Base-by-base conservation (phyloP, 306 rosid genomes). In the Vachellia collinsii region DNA sequence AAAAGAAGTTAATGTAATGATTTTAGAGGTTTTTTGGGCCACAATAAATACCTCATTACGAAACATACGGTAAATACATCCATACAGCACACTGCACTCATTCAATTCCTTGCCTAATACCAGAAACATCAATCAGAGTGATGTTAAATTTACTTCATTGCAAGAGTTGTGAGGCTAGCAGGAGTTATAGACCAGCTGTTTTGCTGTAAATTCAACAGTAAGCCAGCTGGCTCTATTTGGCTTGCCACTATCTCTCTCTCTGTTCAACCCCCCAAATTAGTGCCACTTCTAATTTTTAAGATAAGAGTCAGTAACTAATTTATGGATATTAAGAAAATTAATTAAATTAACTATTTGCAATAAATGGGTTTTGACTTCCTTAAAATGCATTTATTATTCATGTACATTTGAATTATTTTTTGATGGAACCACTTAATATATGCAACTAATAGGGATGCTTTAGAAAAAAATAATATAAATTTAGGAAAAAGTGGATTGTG, bases 1-100 rank as follows among this genome's bases (percentile, higher is more conserved):
- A 50, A 82, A 79, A 74, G 84, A 79, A 77, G 79, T 58, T 42
- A n/a, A 51, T 84, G 46, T 82, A 77, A 70, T 85, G 88, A 79
- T 79, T 77, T 53, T 79, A 67, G 37, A 82, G 70, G 75, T 75
- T 85, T 7, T 56, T 56, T 50, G 14, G 7, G 29, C 63, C 63
- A n/a, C 20, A 20, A 1, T 51, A 51, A 51, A 51, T 51, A 6
- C 29, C 8, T 20, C 12, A 56, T 56, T 8, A 7, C 29, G 5
- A 56, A 20, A n/a, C 11, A 54, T 54, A 54, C 12, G n/a, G 25
- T 54, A 20, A n/a, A 54, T 54, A 54, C 62, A 54, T n/a, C 63
- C 20, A 50, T 51, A 51, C 59, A 7, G 25, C 7, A 7, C 22
- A 54, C 11, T 3, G 1, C 22, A 54, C 11, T 3, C 25, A 19